Evolutionary conservation across 495 filamentous ascomycete species (phyloP), one percentile per base, ranked within the genome.

Genomic region (Wilcoxina mikolae): DNA sequence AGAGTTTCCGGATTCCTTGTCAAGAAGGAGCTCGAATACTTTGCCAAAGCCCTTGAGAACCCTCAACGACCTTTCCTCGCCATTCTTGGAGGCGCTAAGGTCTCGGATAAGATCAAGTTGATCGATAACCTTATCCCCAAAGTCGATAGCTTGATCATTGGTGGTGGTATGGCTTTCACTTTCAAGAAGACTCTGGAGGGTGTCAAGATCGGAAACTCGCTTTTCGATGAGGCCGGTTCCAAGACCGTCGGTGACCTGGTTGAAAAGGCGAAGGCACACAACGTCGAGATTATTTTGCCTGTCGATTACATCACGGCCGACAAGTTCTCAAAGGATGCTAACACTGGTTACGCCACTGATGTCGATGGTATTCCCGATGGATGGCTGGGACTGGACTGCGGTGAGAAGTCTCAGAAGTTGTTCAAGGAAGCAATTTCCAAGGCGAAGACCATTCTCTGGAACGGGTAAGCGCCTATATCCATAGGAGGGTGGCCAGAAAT

Each of bases 1-100:
- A 95, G 90, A 74, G 91, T 91, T 4, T 83, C 89, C 51, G 91
- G 91, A 47, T 96, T 95, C 80, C 81, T 99, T 61, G 84, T 99
- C 74, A 99, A 99, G 84, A 99, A 96, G 76, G 91, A 99, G 71
- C 85, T 99, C 45, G 90, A 96, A 66, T 99, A 96, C 81, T 99
- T 99, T 69, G 91, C 91, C 53, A 78, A 94, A 75, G 91, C 90
- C 28, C 84, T 99, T 29, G 91, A 99, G 74, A 78, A 77, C 60
- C 91, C 91, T 33, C 75, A 89, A 73, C 81, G 88, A 24, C 93
- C 93, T 55, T 99, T 99, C 84, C 85, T 99, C 17, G 93, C 91
- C 68, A 96, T 99, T 68, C 83, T 99, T 3, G 91, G 91, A 58
- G 91, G 91, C 57, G 85, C 93, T 63, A 99, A 99, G 78, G 86